phyloP scores from a whole-genome alignment of 2,329 filamentous ascomycete species.

The Fusarium vanettenii region DNA sequence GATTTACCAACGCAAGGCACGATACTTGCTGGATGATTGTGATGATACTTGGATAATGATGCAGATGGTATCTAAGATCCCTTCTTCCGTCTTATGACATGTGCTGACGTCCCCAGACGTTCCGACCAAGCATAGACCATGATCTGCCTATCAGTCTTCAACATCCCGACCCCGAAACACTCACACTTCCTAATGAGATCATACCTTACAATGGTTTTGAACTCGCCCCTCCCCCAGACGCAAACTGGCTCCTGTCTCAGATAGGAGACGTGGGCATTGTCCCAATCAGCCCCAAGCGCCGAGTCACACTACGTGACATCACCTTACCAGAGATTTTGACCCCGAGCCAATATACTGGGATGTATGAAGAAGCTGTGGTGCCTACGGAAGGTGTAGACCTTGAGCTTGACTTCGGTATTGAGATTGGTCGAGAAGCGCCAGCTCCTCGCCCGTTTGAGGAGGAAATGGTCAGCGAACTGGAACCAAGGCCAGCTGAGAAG shows the following conservation, averaged over 20 bases:
- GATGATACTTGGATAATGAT: slow-evolving; percentile 98
- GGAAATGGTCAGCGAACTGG: background rate
- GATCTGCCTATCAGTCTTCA: slow-evolving; percentile 87
- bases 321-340: slow-evolving; percentile 76
- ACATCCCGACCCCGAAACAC: slow-evolving; percentile 82
- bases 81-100: background rate
- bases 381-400: slow-evolving; percentile 70
- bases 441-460: background rate
- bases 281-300: slow-evolving; percentile 68
- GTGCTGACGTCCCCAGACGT: slow-evolving; percentile 73
- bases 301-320: slow-evolving; percentile 71
- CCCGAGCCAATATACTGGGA: slow-evolving; percentile 83
- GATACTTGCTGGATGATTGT: slow-evolving; percentile 96
- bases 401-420: slow-evolving; percentile 74
- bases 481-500: background rate
- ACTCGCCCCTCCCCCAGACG: slow-evolving; percentile 86
- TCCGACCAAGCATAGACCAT: slow-evolving; percentile 93
- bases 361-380: slow-evolving; percentile 68
- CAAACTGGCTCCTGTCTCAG: slow-evolving; percentile 83
- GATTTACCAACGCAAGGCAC: slow-evolving; percentile 97
- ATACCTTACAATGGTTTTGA: slow-evolving; percentile 88
- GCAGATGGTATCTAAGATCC: slow-evolving; percentile 81
- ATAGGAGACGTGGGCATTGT: slow-evolving; percentile 71
- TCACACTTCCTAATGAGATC: slow-evolving; percentile 91
- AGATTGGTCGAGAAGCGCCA: slow-evolving; percentile 74